phyloP scores from a whole-genome alignment of 257 asterid genomes.

The Fraxinus pennsylvanica region DNA sequence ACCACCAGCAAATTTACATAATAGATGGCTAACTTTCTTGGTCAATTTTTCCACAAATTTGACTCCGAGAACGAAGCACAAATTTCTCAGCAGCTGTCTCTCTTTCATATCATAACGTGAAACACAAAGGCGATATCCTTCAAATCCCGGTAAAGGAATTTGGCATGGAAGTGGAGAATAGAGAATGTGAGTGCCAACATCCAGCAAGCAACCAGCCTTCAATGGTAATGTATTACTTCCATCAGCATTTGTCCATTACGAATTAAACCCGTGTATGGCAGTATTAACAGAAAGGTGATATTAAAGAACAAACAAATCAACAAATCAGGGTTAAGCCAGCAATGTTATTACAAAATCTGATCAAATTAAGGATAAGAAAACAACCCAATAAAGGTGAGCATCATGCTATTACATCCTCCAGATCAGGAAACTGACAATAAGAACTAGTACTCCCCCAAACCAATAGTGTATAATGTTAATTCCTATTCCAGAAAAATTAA shows the following conservation, averaged over 20 bases:
- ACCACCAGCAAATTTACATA: slow-evolving; percentile 78
- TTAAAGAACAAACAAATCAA: slow-evolving; percentile 14
- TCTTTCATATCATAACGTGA: slow-evolving; percentile 81
- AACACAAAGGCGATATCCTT: slow-evolving; percentile 69
- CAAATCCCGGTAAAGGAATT: slow-evolving; percentile 78
- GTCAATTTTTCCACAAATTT: slow-evolving; percentile 65
- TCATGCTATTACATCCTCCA: not conserved
- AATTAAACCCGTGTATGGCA: slow-evolving; percentile 8
- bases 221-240: slow-evolving; percentile 30
- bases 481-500: slow-evolving; percentile 1
- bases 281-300: slow-evolving; percentile 14
- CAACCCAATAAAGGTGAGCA: slow-evolving; percentile 2
- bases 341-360: not conserved
- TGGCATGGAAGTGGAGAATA: slow-evolving; percentile 90
- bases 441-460: slow-evolving; percentile 17
- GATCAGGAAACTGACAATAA: slow-evolving; percentile 8
- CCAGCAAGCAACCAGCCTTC: slow-evolving; percentile 82
- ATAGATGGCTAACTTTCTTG: slow-evolving; percentile 73
- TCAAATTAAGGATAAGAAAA: slow-evolving; percentile 4
- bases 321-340: not conserved
- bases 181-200: slow-evolving; percentile 77
- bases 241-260: slow-evolving; percentile 32
- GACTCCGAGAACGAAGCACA: slow-evolving; percentile 79
- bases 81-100: slow-evolving; percentile 67
- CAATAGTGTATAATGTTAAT: not conserved